phyloP scores from a whole-genome alignment of 495 filamentous ascomycete genomes.

The Neurospora tetrasperma region DNA sequence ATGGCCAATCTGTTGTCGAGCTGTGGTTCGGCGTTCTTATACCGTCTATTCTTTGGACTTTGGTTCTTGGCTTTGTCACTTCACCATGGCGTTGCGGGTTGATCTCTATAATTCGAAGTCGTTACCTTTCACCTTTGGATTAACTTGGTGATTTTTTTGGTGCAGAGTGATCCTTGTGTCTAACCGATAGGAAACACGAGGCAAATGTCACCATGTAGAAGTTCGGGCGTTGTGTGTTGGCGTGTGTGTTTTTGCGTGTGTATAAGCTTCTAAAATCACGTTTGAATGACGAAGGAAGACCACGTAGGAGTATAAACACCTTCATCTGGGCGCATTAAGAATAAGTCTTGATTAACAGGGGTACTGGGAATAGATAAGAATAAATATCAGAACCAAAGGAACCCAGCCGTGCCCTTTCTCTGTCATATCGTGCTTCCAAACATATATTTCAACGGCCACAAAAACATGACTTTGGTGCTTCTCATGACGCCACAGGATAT shows the following conservation, averaged over 20 bases:
- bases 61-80: not conserved
- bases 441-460: too few species aligned
- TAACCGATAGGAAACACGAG: not conserved
- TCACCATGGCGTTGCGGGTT: not conserved
- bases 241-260: not conserved
- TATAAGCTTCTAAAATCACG: not conserved
- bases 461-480: too few species aligned
- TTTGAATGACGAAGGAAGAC: not conserved
- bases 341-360: too few species aligned
- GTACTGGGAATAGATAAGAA: too few species aligned
- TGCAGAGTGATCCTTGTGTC: not conserved
- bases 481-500: too few species aligned
- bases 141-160: too few species aligned
- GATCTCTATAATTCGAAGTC: not conserved
- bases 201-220: not conserved
- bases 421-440: too few species aligned
- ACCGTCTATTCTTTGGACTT: not conserved
- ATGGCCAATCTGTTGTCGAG: not conserved
- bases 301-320: too few species aligned
- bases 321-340: too few species aligned
- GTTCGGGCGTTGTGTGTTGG: not conserved
- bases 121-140: not conserved
- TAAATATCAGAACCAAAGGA: too few species aligned
- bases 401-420: too few species aligned
- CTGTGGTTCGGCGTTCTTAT: not conserved